Evolutionary conservation across 306 rosid genomes (phyloP).

Genomic region (Prunus padus): DNA sequence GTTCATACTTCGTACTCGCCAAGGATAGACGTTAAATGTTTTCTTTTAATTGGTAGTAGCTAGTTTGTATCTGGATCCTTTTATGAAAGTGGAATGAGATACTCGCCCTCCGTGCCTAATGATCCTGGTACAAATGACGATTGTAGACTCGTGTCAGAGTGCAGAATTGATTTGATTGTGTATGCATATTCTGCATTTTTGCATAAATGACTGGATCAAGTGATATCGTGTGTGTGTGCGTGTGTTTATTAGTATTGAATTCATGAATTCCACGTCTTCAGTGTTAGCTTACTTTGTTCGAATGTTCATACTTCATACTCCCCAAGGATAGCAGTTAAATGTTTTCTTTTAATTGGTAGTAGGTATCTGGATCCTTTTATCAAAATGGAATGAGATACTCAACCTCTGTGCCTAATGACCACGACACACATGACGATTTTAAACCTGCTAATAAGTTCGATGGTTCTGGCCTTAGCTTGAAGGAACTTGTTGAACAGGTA

Average conservation of each 20-base stretch:
- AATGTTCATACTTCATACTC: not conserved
- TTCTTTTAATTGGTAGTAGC: constrained; percentile 38
- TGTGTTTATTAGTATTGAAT: not conserved
- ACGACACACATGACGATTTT: constrained; percentile 87
- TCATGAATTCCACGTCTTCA: not conserved
- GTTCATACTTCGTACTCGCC: not conserved
- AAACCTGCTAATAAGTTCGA: constrained; percentile 69
- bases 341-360: constrained; percentile 22
- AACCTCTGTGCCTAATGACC: constrained; percentile 49
- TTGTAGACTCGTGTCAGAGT: constrained; percentile 13
- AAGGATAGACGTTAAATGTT: not conserved
- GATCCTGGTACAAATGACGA: constrained; percentile 86
- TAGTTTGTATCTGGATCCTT: constrained; percentile 39
- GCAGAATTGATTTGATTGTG: too few species aligned
- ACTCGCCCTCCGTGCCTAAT: constrained; percentile 42
- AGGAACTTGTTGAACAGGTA: constrained; percentile 75
- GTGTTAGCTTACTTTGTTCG: too few species aligned
- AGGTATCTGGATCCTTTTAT: constrained; percentile 47
- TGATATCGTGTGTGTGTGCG: not conserved
- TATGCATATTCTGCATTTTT: not conserved
- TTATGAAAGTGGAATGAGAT: constrained; percentile 45
- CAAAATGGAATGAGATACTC: constrained; percentile 49
- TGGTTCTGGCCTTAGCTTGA: constrained; percentile 47
- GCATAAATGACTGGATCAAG: not conserved
- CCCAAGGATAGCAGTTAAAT: not conserved